Conservation (phyloP, 1,284 basidiomycete genomes). For the Ustilago trichophora region DNA sequence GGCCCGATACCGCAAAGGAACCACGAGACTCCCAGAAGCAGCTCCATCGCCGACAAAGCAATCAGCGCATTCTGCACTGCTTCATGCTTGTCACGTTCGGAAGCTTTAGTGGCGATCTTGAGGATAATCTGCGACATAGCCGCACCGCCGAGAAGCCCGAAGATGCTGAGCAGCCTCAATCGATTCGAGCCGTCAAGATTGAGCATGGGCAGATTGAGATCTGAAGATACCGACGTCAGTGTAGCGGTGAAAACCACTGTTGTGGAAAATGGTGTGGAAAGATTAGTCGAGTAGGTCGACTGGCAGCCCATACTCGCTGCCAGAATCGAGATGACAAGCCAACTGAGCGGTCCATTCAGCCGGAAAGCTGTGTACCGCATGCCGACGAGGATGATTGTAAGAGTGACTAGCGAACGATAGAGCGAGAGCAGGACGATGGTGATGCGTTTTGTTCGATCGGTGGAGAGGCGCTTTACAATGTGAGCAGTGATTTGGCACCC, state of each 20-base stretch:
- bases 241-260: conserved; percentile 49
- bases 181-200: conserved; percentile 6
- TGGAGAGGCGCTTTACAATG: conserved; percentile 17
- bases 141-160: conserved; percentile 29
- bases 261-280: conserved; percentile 37
- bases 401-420: conserved; percentile 14
- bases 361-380: conserved; percentile 4
- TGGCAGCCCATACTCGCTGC: conserved; percentile 33
- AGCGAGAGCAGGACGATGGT: conserved; percentile 12
- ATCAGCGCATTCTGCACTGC: conserved; percentile 33
- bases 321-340: conserved; percentile 30
- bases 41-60: conserved; percentile 17
- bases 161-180: conserved; percentile 28
- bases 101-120: conserved; percentile 27
- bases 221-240: conserved; percentile 34
- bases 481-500: conserved; percentile 32
- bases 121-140: conserved; percentile 31
- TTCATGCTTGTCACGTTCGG: conserved; percentile 14
- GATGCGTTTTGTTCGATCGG: conserved; percentile 12
- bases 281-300: conserved; percentile 29
- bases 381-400: conserved; percentile 22
- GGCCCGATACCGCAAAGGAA: conserved; percentile 13
- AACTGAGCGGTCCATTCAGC: conserved; percentile 18
- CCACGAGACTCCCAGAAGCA: conserved; percentile 20
- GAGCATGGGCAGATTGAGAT: conserved; percentile 22